These are phyloP conservation scores for Nitzschia inconspicua DNA, from an alignment of 108 stramenopile species.

Conservation along the genomic window DNA sequence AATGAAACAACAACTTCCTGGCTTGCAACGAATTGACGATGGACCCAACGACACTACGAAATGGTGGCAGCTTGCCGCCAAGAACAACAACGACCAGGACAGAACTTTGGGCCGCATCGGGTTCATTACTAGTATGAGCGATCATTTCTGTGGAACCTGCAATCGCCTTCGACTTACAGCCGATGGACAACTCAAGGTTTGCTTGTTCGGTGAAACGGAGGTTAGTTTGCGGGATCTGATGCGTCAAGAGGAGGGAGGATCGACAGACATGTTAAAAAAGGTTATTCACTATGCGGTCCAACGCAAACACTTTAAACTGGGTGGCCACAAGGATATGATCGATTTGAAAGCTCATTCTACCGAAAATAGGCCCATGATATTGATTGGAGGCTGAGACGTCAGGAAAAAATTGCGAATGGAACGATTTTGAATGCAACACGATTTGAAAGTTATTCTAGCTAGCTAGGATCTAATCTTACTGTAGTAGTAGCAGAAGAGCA, in stretches of 20 bases:
- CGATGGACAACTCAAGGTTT: slow-evolving; percentile 96
- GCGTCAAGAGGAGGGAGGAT: slow-evolving; percentile 43
- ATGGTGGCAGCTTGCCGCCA: slow-evolving; percentile 73
- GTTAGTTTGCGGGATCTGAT: slow-evolving; percentile 85
- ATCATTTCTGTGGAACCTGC: slow-evolving; percentile 97
- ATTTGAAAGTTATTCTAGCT: too few species aligned
- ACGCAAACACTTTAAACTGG: slow-evolving; percentile 81
- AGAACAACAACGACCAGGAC: neutral
- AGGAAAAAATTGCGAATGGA: too few species aligned
- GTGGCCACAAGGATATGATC: slow-evolving; percentile 85
- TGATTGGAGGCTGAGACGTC: slow-evolving; percentile 91
- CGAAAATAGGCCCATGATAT: slow-evolving; percentile 94
- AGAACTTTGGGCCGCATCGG: slow-evolving; percentile 68
- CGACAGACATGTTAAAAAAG: slow-evolving; percentile 51
- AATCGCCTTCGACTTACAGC: slow-evolving; percentile 97
- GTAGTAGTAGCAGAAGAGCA: too few species aligned
- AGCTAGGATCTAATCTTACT: too few species aligned
- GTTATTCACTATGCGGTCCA: slow-evolving; percentile 74
- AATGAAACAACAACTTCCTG: slow-evolving; percentile 56
- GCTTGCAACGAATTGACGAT: slow-evolving; percentile 46
- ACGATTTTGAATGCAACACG: too few species aligned
- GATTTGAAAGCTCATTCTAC: slow-evolving; percentile 66
- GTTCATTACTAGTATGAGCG: slow-evolving; percentile 98
- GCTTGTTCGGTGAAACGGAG: slow-evolving; percentile 92
- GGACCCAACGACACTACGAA: slow-evolving; percentile 97